Conservation (phyloP, 768 basidiomycete genomes). For the Collybia sp. region DNA sequence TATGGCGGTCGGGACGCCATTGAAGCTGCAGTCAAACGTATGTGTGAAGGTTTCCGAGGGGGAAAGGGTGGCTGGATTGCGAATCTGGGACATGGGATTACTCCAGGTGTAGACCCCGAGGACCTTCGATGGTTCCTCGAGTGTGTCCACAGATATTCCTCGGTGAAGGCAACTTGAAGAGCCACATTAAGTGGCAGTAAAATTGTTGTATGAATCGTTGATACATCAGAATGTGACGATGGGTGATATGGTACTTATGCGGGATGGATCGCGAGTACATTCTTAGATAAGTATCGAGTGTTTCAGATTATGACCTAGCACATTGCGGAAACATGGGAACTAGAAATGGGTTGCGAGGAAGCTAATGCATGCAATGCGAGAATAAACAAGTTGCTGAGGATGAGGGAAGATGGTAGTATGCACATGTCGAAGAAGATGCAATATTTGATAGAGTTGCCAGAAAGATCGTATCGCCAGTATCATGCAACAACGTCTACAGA, state of each 20-base stretch:
- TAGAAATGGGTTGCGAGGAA: slow-evolving; percentile 3
- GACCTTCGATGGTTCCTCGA: slow-evolving; percentile 89
- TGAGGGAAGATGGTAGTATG: slow-evolving; percentile 28
- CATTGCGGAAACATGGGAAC: slow-evolving; percentile 1
- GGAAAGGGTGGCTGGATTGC: slow-evolving; percentile 86
- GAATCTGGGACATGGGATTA: slow-evolving; percentile 96
- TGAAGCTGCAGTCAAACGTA: slow-evolving; percentile 77
- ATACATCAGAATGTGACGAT: background rate
- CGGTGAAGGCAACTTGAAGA: slow-evolving; percentile 7
- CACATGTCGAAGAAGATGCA: slow-evolving; percentile 10
- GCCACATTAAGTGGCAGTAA: background rate
- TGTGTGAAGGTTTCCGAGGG: slow-evolving; percentile 71
- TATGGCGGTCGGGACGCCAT: slow-evolving; percentile 87
- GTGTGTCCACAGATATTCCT: slow-evolving; percentile 82
- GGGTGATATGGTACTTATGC: background rate
- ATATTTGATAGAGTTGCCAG: too few species aligned
- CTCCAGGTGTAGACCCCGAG: slow-evolving; percentile 92
- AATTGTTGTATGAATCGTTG: background rate
- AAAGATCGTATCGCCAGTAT: slow-evolving; percentile 6
- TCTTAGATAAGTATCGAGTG: background rate
- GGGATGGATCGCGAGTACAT: background rate
- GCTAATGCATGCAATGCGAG: slow-evolving; percentile 11
- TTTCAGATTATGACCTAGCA: too few species aligned
- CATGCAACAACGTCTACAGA: slow-evolving; percentile 81
- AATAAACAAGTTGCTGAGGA: slow-evolving; percentile 22